phyloP scores from a whole-genome alignment of 2,329 filamentous ascomycete genomes.

The Passalora sequoiae region DNA sequence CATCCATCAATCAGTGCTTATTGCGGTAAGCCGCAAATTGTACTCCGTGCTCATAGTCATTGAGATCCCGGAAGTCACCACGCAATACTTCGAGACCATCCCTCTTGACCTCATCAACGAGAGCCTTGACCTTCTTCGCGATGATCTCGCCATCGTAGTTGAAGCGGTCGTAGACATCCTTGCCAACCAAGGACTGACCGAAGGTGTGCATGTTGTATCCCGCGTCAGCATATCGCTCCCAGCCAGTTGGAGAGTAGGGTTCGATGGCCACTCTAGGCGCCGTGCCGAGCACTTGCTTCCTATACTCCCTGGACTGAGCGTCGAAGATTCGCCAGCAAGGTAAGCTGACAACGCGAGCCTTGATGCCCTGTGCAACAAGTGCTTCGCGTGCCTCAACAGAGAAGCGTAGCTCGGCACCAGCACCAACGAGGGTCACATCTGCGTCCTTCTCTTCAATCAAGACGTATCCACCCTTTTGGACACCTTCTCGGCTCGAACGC shows the following conservation, averaged over 20 bases:
- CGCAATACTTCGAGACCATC: constrained; percentile 32
- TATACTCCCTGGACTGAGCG: constrained; percentile 43
- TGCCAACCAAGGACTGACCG: constrained; percentile 53
- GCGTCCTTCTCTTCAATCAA: constrained; percentile 36
- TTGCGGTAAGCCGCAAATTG: constrained; percentile 23
- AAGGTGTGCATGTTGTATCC: constrained; percentile 51
- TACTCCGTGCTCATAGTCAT: constrained; percentile 28
- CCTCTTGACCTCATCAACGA: constrained; percentile 35
- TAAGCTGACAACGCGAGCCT: constrained; percentile 47
- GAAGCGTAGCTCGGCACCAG: constrained; percentile 48
- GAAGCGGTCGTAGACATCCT: constrained; percentile 53
- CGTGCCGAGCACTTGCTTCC: constrained; percentile 42
- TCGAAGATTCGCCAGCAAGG: constrained; percentile 50
- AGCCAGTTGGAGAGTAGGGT: constrained; percentile 54
- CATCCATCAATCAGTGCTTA: constrained; percentile 6
- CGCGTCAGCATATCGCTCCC: constrained; percentile 58
- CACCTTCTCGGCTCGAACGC: constrained; percentile 36
- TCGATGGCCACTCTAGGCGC: constrained; percentile 52
- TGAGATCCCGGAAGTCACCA: constrained; percentile 32
- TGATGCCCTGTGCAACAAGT: constrained; percentile 35
- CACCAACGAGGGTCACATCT: constrained; percentile 46
- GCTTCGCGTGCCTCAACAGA: constrained; percentile 41
- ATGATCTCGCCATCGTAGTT: constrained; percentile 48
- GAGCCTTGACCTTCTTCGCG: constrained; percentile 37
- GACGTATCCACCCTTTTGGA: constrained; percentile 41